These are phyloP conservation scores for Citrullus amarus DNA, from an alignment of 306 rosid species.

Conservation along the genomic window DNA sequence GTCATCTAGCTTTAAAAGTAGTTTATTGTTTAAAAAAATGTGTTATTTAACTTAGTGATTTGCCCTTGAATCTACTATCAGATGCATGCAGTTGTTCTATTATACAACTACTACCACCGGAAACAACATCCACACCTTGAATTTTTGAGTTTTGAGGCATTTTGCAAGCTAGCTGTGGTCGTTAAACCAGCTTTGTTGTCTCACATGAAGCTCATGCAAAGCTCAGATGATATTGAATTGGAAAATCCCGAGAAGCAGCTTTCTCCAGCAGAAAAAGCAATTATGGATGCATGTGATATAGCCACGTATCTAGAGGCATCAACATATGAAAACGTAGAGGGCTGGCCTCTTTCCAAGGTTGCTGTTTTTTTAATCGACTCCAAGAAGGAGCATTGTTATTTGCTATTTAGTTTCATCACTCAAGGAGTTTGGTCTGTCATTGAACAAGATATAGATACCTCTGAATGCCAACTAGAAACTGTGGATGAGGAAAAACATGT, in stretches of 20 bases:
- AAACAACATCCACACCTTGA: constrained; percentile 41
- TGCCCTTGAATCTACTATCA: constrained; percentile 21
- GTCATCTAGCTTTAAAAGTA: not conserved
- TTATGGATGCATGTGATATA: constrained; percentile 65
- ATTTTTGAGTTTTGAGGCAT: constrained; percentile 43
- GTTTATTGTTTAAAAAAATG: not conserved
- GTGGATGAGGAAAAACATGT: constrained; percentile 13
- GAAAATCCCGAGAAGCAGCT: constrained; percentile 51
- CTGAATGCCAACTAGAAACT: constrained; percentile 26
- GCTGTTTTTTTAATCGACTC: constrained; percentile 52
- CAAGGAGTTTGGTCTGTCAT: constrained; percentile 65
- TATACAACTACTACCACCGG: constrained; percentile 75
- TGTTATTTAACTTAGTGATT: not conserved
- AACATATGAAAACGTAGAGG: constrained; percentile 33
- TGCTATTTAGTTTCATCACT: constrained; percentile 39
- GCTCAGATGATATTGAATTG: constrained; percentile 28
- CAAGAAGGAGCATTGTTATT: constrained; percentile 50
- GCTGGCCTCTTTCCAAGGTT: constrained; percentile 73
- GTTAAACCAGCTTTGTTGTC: constrained; percentile 47
- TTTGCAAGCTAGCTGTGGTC: constrained; percentile 57
- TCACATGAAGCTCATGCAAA: constrained; percentile 55
- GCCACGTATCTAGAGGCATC: constrained; percentile 46
- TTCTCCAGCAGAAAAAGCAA: constrained; percentile 50
- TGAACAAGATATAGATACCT: constrained; percentile 38
- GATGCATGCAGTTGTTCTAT: constrained; percentile 67